Evolutionary conservation across 371 early-diverging fungal species (phyloP).

Genomic region (Rhizopus microsporus): DNA sequence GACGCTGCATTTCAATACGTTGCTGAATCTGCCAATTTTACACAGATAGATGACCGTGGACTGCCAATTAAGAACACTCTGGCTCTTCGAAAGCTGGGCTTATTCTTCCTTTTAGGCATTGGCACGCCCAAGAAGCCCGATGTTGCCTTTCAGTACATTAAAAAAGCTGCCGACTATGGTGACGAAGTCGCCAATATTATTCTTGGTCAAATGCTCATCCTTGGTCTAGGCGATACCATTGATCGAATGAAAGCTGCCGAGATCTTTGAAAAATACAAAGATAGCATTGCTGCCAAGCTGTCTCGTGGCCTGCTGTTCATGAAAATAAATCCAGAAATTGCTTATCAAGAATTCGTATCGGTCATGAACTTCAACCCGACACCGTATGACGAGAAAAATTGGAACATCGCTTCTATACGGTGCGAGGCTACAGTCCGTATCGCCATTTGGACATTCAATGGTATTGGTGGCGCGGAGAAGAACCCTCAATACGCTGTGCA

Average conservation of each 20-base stretch:
- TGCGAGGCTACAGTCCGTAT: slow-evolving; percentile 19
- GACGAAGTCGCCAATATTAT: slow-evolving; percentile 19
- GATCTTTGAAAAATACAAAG: slow-evolving; percentile 6
- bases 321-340: slow-evolving; percentile 17
- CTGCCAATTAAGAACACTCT: background rate
- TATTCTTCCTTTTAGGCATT: slow-evolving; percentile 13
- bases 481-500: slow-evolving; percentile 11
- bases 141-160: slow-evolving; percentile 11
- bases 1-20: slow-evolving; percentile 13
- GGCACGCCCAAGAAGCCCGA: slow-evolving; percentile 8
- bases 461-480: slow-evolving; percentile 14
- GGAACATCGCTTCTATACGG: slow-evolving; percentile 14
- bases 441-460: slow-evolving; percentile 24
- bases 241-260: slow-evolving; percentile 11
- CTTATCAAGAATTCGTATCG: slow-evolving; percentile 10
- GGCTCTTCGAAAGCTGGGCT: slow-evolving; percentile 16
- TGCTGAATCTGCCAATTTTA: slow-evolving; percentile 5
- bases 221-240: slow-evolving; percentile 9
- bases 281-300: slow-evolving; percentile 21
- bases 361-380: slow-evolving; percentile 5
- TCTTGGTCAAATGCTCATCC: slow-evolving; percentile 24
- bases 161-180: slow-evolving; percentile 15
- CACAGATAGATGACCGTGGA: background rate
- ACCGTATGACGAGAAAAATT: slow-evolving; percentile 14
- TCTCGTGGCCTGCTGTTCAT: slow-evolving; percentile 15